These are phyloP conservation scores for Hypoxylon trugodes DNA, from an alignment of 495 filamentous ascomycete species.

Conservation along the genomic window DNA sequence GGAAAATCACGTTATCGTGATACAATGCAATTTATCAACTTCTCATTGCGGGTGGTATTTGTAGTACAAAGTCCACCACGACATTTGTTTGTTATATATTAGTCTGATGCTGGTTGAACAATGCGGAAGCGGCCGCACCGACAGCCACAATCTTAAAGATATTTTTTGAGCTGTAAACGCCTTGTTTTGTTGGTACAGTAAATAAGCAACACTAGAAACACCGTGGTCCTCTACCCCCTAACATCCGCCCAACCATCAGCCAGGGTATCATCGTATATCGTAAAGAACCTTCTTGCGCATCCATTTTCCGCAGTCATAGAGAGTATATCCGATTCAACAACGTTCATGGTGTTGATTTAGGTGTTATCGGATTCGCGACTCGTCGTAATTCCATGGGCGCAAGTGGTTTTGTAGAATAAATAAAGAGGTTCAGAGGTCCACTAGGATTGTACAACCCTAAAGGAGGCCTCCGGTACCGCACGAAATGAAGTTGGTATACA, in stretches of 20 bases:
- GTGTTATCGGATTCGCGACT: neutral
- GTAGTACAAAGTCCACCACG: neutral
- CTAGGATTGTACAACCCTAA: neutral
- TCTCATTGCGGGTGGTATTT: neutral
- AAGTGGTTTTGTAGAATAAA: constrained; percentile 10
- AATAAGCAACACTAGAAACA: constrained; percentile 8
- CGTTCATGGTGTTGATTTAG: neutral
- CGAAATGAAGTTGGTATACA: constrained; percentile 4
- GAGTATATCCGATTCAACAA: neutral
- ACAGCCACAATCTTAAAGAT: neutral
- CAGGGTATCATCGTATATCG: constrained; percentile 37
- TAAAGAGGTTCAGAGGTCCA: neutral
- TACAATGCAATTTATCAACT: neutral
- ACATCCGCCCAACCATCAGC: neutral
- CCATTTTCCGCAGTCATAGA: neutral
- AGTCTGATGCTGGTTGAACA: neutral
- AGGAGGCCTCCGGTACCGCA: neutral
- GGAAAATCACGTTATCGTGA: neutral
- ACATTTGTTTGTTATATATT: neutral
- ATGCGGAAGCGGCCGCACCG: neutral
- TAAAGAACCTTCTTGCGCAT: constrained; percentile 11
- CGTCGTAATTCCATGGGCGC: neutral
- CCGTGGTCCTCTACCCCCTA: constrained; percentile 2
- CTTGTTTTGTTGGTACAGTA: constrained; percentile 21
- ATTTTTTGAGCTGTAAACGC: constrained; percentile 9